Percentiles rank a stretch among this genome's conserved stretches.
Evolutionary conservation across 1,139 yeast species (phyloP).

Genomic region (Zygotorulaspora mrakii): DNA sequence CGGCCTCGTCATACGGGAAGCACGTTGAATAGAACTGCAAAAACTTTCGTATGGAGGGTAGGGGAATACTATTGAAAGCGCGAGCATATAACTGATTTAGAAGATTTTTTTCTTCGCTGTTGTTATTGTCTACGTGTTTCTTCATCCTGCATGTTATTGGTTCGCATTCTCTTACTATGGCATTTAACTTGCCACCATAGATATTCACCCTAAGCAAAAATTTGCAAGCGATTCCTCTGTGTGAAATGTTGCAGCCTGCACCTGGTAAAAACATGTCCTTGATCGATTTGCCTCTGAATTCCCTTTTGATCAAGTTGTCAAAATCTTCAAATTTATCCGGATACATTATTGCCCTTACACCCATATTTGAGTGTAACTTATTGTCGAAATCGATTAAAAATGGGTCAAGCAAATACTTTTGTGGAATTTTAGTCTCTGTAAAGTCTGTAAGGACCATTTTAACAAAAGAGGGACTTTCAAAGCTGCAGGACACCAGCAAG

Average conservation of each 20-base stretch:
- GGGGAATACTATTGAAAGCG: constrained; percentile 10
- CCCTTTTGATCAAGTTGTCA: constrained; percentile 11
- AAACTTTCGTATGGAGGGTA: constrained; percentile 7
- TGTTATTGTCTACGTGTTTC: constrained; percentile 4
- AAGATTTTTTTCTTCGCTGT: constrained; percentile 5
- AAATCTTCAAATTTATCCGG: constrained; percentile 18
- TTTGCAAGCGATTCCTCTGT: constrained; percentile 29
- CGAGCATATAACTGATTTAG: constrained; percentile 9
- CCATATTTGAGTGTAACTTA: constrained; percentile 16
- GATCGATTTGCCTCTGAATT: constrained; percentile 12
- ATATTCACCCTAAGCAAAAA: constrained; percentile 23
- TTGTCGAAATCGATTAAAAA: constrained; percentile 19
- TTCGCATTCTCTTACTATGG: constrained; percentile 24
- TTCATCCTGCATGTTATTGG: constrained; percentile 12
- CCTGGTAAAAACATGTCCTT: constrained; percentile 14
- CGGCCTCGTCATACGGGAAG: constrained; percentile 11
- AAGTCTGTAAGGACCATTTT: constrained; percentile 28
- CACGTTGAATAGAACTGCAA: constrained; percentile 10
- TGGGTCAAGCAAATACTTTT: constrained; percentile 25
- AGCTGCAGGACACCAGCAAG: constrained; percentile 20
- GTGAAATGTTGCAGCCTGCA: constrained; percentile 23
- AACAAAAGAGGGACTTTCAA: constrained; percentile 16
- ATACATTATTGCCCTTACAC: constrained; percentile 23
- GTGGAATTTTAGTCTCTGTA: constrained; percentile 16
- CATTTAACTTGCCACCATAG: constrained; percentile 24